A percentile compares a stretch with the other conserved stretches of the same genome.
Evolutionary conservation across 768 basidiomycete genomes (phyloP).

Genomic region (Mycena leptocephala): DNA sequence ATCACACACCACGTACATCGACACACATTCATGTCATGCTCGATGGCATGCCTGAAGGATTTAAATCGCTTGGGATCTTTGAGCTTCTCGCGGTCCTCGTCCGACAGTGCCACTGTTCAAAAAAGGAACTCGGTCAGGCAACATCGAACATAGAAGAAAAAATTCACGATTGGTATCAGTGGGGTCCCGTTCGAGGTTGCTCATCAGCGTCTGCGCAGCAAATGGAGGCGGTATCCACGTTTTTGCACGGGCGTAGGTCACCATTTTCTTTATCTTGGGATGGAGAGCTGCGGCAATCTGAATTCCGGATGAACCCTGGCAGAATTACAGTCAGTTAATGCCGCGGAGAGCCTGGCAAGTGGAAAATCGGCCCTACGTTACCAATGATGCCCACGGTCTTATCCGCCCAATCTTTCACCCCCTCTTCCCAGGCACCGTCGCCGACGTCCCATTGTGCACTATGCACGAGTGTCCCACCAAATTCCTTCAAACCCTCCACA

Average conservation of each 20-base stretch:
- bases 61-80: constrained; percentile 2
- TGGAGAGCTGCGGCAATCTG: constrained; percentile 75
- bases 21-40: constrained; percentile 25
- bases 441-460: constrained; percentile 73
- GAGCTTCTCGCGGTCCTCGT: constrained; percentile 17
- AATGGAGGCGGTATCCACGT: constrained; percentile 71
- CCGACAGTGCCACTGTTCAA: neutral
- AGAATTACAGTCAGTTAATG: neutral
- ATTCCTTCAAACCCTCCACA: constrained; percentile 70
- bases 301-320: constrained; percentile 71
- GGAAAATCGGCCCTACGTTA: neutral
- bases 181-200: neutral
- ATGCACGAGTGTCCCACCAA: constrained; percentile 73
- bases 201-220: neutral
- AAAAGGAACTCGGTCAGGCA: no score
- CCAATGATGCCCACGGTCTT: constrained; percentile 74
- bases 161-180: constrained; percentile 1
- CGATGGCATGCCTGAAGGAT: constrained; percentile 12
- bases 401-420: constrained; percentile 64
- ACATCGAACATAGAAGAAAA: neutral
- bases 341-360: neutral
- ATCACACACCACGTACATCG: neutral
- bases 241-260: constrained; percentile 71
- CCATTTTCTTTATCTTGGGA: constrained; percentile 63
- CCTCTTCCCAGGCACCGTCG: constrained; percentile 59